A percentile compares a stretch with the other conserved stretches of the same genome.
Evolutionary conservation across 257 asterid species (phyloP).

Genomic region (Fraxinus quadrangulata): DNA sequence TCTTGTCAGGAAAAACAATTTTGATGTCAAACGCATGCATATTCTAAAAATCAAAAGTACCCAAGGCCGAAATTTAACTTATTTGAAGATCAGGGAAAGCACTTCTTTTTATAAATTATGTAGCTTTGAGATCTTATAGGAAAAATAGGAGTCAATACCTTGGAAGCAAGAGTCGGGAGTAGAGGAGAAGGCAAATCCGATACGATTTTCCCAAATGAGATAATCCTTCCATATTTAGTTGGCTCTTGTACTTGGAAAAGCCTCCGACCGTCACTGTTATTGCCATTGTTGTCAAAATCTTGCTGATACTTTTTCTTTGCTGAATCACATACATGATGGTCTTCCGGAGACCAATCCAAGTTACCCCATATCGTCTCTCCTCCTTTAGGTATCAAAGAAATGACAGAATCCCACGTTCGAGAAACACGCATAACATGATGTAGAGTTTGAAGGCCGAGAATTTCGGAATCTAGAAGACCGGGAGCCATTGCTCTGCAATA

Average conservation of each 20-base stretch:
- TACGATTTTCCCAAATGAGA: constrained; percentile 71
- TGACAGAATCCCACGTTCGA: constrained; percentile 84
- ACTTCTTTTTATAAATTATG: not conserved
- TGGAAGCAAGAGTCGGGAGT: constrained; percentile 35
- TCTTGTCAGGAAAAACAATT: not conserved
- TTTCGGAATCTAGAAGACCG: constrained; percentile 65
- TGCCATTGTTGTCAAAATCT: constrained; percentile 29
- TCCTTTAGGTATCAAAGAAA: constrained; percentile 88
- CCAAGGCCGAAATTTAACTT: not conserved
- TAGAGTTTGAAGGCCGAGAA: constrained; percentile 69
- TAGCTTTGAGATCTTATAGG: not conserved
- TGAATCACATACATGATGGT: constrained; percentile 57
- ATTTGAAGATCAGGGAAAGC: no score
- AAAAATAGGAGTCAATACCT: constrained; percentile 37
- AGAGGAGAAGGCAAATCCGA: constrained; percentile 62
- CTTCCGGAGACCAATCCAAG: constrained; percentile 87
- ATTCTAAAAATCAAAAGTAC: not conserved
- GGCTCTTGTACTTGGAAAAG: constrained; percentile 41
- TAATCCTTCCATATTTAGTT: constrained; percentile 66
- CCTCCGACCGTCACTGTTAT: constrained; percentile 35
- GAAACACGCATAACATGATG: constrained; percentile 74
- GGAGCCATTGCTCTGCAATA: constrained; percentile 78
- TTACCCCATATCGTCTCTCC: constrained; percentile 91
- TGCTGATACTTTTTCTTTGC: constrained; percentile 30
- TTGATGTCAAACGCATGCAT: not conserved